phyloP scores from a whole-genome alignment of 306 rosid species.

The Spatholobus suberectus region DNA sequence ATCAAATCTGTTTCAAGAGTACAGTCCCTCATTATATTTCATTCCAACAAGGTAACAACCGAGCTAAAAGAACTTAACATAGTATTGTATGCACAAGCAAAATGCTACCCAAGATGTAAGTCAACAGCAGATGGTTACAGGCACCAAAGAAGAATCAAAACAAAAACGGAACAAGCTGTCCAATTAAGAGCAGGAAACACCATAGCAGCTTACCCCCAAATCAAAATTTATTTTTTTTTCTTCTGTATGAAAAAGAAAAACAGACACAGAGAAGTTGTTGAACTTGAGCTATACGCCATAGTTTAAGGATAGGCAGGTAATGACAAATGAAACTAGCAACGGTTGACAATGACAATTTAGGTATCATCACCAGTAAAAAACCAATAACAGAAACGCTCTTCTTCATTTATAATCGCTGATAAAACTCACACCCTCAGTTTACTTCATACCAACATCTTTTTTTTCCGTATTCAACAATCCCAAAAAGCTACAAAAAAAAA shows the following conservation, averaged over 20 bases:
- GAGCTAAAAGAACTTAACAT: not conserved
- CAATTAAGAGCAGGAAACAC: conserved; percentile 26
- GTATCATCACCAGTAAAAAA: not conserved
- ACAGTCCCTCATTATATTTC: conserved; percentile 26
- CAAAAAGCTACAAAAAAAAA: not conserved
- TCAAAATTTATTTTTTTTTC: not conserved
- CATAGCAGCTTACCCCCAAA: not conserved
- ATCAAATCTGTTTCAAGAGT: conserved; percentile 65
- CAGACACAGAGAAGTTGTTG: not conserved
- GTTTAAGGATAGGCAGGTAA: conserved; percentile 7
- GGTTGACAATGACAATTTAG: conserved; percentile 8
- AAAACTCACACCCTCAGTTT: not conserved
- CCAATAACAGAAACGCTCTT: not conserved
- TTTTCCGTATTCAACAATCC: not conserved
- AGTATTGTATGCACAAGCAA: conserved; percentile 7
- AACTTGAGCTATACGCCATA: conserved; percentile 20
- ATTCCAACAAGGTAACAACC: conserved; percentile 30
- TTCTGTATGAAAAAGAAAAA: conserved; percentile 16
- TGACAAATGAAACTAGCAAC: conserved; percentile 24
- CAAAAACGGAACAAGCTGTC: not conserved
- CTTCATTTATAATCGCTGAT: not conserved
- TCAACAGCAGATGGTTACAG: not conserved
- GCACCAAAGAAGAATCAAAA: not conserved
- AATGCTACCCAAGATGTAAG: conserved; percentile 15
- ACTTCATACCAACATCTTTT: not conserved